Evolutionary conservation across 2,329 filamentous ascomycete species (phyloP).

Genomic region (Cordyceps fumosorosea): DNA sequence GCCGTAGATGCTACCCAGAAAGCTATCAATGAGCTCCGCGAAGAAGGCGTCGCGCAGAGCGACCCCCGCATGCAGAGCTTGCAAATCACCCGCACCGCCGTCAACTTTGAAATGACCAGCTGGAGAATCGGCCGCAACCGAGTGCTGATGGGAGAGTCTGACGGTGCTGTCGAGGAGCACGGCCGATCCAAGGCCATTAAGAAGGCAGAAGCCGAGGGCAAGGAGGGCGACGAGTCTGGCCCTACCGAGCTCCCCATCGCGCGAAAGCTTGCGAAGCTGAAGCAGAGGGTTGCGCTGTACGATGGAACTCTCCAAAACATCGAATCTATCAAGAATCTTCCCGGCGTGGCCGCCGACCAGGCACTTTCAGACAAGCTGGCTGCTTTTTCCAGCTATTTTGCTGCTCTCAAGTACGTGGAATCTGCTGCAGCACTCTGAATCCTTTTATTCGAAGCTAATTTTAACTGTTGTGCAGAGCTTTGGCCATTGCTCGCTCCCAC

Average conservation of each 20-base stretch:
- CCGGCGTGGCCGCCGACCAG: conserved; percentile 80
- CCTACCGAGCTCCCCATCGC: conserved; percentile 60
- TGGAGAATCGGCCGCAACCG: conserved; percentile 93
- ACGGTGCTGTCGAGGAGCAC: conserved; percentile 60
- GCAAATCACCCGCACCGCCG: conserved; percentile 85
- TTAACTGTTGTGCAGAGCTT: conserved; percentile 47
- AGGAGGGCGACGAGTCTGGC: conserved; percentile 36
- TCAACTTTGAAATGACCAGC: conserved; percentile 89
- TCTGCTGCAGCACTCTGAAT: background rate
- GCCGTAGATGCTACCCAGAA: conserved; percentile 89
- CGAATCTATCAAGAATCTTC: conserved; percentile 81
- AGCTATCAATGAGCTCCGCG: conserved; percentile 82
- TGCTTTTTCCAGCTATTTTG: conserved; percentile 75
- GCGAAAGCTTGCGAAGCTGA: conserved; percentile 70
- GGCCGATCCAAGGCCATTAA: conserved; percentile 47
- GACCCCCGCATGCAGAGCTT: conserved; percentile 86
- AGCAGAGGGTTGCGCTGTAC: conserved; percentile 83
- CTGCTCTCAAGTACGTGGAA: conserved; percentile 66
- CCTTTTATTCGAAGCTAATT: background rate
- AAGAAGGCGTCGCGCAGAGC: conserved; percentile 75
- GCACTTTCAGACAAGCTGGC: conserved; percentile 71
- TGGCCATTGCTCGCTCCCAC: conserved; percentile 82
- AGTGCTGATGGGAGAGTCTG: conserved; percentile 74
- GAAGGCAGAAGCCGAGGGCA: conserved; percentile 23
- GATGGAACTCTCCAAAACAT: conserved; percentile 87